Conservation (phyloP, 305 asterid genomes). For the Solanum hybrid region DNA sequence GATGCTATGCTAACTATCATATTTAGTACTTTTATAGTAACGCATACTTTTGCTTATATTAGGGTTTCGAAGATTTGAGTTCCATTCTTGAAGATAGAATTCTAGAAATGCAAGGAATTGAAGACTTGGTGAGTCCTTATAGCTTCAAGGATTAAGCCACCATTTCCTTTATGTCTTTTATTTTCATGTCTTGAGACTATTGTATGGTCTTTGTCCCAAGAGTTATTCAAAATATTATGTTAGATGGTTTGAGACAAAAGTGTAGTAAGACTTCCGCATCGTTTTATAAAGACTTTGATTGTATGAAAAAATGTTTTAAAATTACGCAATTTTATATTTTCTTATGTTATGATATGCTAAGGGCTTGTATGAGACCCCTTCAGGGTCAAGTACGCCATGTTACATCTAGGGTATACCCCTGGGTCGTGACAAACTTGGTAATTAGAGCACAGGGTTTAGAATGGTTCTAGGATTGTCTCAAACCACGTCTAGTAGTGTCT, state of each 20-base stretch:
- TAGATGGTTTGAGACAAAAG: no score
- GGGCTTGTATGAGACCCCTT: not conserved
- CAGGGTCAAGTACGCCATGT: not conserved
- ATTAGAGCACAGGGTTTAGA: not conserved
- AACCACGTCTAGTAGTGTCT: not conserved
- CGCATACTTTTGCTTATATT: no score
- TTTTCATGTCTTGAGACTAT: not conserved
- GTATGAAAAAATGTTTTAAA: not conserved
- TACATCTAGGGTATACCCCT: not conserved
- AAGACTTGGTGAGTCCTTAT: not conserved
- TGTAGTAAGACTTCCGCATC: not conserved
- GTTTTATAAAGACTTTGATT: not conserved
- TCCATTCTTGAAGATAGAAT: not conserved
- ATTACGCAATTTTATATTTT: no score
- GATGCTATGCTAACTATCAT: not conserved
- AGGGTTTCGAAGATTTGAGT: not conserved
- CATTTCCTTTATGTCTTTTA: not conserved
- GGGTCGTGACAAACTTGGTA: not conserved
- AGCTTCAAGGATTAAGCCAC: not conserved
- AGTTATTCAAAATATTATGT: not conserved
- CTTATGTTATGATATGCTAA: not conserved
- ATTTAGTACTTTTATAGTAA: no score
- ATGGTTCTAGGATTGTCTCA: not conserved
- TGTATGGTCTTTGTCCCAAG: not conserved
- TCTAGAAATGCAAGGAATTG: not conserved